phyloP scores from a whole-genome alignment of 192 early-diverging fungal genomes.

The Haplosporangium gracile region DNA sequence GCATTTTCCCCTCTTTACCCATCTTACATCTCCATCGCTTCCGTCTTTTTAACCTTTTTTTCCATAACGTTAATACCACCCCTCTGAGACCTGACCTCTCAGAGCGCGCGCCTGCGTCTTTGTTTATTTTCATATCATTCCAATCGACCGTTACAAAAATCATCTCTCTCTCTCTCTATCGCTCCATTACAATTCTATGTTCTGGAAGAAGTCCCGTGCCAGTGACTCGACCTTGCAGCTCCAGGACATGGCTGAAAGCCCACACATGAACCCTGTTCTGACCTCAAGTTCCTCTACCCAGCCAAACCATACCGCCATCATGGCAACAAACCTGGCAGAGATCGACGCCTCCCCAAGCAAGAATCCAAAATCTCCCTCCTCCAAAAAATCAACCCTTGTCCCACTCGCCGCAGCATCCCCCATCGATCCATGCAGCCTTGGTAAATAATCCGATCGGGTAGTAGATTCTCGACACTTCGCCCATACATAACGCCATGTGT shows the following conservation, averaged over 20 bases:
- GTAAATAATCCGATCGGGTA: background rate
- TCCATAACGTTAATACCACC: background rate
- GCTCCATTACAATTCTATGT: background rate
- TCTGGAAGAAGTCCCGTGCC: slow-evolving; percentile 15
- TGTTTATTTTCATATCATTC: background rate
- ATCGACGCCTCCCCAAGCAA: background rate
- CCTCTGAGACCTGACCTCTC: slow-evolving; percentile 4
- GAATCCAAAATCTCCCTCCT: background rate
- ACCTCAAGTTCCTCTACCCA: background rate
- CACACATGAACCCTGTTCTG: background rate
- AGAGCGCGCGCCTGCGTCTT: background rate
- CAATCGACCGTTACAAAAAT: background rate
- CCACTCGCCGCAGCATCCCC: background rate
- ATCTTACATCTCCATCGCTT: background rate
- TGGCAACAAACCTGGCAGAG: background rate
- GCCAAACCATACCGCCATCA: background rate
- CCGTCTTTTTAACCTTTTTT: background rate
- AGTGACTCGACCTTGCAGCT: slow-evolving; percentile 17
- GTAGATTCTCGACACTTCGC: background rate
- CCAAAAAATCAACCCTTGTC: background rate
- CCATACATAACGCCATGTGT: background rate
- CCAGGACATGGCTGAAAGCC: slow-evolving; percentile 13
- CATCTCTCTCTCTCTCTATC: background rate
- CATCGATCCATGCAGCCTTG: slow-evolving; percentile 4
- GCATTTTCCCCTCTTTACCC: background rate